A percentile compares a stretch with the other conserved stretches of the same genome.
phyloP scores from a whole-genome alignment of 1,284 basidiomycete species.

The Irpex sp. region DNA sequence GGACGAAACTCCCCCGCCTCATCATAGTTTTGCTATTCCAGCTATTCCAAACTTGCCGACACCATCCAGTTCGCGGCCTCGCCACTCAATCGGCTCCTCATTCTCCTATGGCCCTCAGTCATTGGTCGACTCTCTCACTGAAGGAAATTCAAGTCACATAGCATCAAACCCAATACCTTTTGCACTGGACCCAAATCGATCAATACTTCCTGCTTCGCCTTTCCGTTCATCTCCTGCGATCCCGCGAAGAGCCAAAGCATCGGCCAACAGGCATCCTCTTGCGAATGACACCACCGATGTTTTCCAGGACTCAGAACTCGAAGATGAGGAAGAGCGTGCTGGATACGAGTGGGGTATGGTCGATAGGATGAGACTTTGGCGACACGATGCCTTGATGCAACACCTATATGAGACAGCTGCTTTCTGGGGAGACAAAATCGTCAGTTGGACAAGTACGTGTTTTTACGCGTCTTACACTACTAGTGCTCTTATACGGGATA shows the following conservation, averaged over 20 bases:
- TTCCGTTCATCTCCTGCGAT: constrained; percentile 57
- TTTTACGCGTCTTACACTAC: background rate
- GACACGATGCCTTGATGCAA: constrained; percentile 97
- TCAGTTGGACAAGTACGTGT: constrained; percentile 90
- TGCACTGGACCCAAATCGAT: constrained; percentile 73
- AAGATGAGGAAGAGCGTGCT: constrained; percentile 44
- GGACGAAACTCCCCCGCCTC: constrained; percentile 29
- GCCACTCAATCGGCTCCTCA: constrained; percentile 69
- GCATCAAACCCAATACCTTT: constrained; percentile 46
- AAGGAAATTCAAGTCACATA: constrained; percentile 52
- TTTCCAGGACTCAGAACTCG: constrained; percentile 57
- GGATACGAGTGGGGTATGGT: constrained; percentile 81
- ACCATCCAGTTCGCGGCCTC: constrained; percentile 49
- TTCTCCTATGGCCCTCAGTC: constrained; percentile 80
- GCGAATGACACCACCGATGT: constrained; percentile 76
- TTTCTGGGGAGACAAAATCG: constrained; percentile 97
- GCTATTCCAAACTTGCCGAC: constrained; percentile 29
- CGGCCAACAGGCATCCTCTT: constrained; percentile 58
- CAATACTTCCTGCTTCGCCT: constrained; percentile 66
- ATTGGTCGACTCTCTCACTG: constrained; percentile 63
- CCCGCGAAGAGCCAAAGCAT: constrained; percentile 39
- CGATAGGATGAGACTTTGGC: constrained; percentile 94
- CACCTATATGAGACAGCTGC: constrained; percentile 97
- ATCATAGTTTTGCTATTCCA: constrained; percentile 34
- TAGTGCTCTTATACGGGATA: constrained; percentile 27